Base-by-base conservation (phyloP, 2,329 filamentous ascomycete species). In the Pseudonectria buxi region DNA sequence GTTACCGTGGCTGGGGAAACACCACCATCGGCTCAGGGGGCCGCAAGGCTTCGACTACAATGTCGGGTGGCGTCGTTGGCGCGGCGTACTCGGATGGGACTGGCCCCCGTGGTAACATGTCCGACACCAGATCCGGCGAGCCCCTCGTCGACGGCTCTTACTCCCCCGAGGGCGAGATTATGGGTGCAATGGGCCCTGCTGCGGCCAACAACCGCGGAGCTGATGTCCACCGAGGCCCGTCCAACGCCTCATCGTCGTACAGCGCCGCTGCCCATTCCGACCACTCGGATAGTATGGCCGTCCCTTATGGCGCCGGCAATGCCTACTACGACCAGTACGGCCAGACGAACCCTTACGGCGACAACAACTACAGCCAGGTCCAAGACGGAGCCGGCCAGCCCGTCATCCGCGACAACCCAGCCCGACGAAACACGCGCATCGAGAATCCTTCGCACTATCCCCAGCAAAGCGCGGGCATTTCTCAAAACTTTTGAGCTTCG, bases 231-330 rank as follows among this genome's bases (percentile, higher is more conserved):
- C 83, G 92, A 35, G 92, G 92, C 2, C 81, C 87, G 2, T 96
- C 90, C 6, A 96, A 96, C 55, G 92, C 92, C 6, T 98, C 92
- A 0, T 96, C 92, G 1, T 89, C 86, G 2, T 98, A 96, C 65
- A 95, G 89, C 45, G 83, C 81, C 10, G 84, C 79, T 7, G 81
- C 78, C 29, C 78, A 77, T 40, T 95, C 90, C 1, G 80, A 83
- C 38, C 75, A 72, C 9, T 83, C 78, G 10, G 78, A 81, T 14
- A 64, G 61, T 22, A 61, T 65, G 36, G 69, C 65, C 27, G 59
- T 62, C 13, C 61, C 65, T 3, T 75, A 74, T 49, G 65, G 67
- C 28, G 63, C 62, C 26, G 63, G 62, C 26, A 61, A 65, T 31
- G 62, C 61, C 35, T 76, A 78, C 53, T 76, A 78, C 50, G 72